Evolutionary conservation across 108 stramenopile genomes (phyloP), one percentile per base, ranked within the genome.

Genomic region (Tribonema minus): DNA sequence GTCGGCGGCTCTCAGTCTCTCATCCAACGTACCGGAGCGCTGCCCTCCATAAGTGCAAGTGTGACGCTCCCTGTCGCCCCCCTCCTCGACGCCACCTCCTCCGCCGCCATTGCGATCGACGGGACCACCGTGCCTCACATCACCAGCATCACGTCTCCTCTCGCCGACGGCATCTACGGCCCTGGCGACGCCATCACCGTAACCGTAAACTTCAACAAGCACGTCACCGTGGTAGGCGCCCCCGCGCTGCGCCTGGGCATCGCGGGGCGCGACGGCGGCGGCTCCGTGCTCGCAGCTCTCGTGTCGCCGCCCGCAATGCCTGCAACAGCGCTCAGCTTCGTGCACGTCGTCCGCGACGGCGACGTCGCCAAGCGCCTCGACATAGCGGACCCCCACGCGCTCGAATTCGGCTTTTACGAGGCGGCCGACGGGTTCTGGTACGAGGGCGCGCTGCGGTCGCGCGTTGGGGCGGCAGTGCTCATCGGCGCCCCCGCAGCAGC

Each of bases 141-240:
- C 2, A 64, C 26, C 7, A 75, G 65, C 31, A 40, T 75, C 28
- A 75, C 73, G 25, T 65, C 64, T 28, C 64, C 73, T 0, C 28
- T 58, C 31, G 26, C 26, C 15, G 46, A 34, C 29, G 73, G 73
- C 0, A 30, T 33, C 2, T 75, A 75, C 30, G 63, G 64, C 33
- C 61, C 73, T 1, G 73, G 73, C 9, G 90, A 90, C 63, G 76
- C 78, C n/a, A 66, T 90, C 30, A 72, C 81, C 30, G 62, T 89
- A 9, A 73, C 36, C 62, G 78, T 89, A 4, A 37, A 65, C 5
- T 90, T 88, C 37, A 72, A 77, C 37, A 78, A 72, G 35, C 60
- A 62, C 36, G 88, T 90, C 29, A 64, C 68, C 26, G 88, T 90
- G 3, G 23, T 41, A 20, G 88, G 90, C 5, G 66, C 64, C 34